Conservation (phyloP, 164 flowering plant genomes). For the Akebia trifoliata region DNA sequence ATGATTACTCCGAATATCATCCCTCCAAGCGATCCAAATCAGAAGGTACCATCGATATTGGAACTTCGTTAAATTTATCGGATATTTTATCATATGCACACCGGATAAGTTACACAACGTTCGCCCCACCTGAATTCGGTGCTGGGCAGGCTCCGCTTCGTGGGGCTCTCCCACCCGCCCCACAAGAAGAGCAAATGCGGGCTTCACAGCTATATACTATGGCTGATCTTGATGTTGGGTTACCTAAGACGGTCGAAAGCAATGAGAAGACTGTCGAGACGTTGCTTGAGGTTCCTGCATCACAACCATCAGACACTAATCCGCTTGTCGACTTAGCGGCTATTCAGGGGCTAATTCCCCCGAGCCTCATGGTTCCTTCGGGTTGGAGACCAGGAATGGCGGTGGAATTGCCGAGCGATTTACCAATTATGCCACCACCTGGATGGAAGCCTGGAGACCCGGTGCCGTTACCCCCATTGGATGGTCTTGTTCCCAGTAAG, state of each 20-base stretch:
- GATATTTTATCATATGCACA: constrained; percentile 84
- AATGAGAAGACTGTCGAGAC: constrained; percentile 56
- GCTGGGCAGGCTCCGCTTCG: constrained; percentile 83
- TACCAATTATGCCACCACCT: constrained; percentile 67
- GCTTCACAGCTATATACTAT: constrained; percentile 80
- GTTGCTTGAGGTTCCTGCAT: constrained; percentile 46
- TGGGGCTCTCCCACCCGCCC: constrained; percentile 96
- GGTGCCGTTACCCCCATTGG: constrained; percentile 66
- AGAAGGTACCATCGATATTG: constrained; percentile 25
- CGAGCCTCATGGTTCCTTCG: constrained; percentile 58
- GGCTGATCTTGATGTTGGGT: constrained; percentile 81
- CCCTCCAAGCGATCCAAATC: constrained; percentile 42
- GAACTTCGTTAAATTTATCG: constrained; percentile 45
- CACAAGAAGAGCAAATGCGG: constrained; percentile 97
- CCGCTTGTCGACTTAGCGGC: constrained; percentile 34
- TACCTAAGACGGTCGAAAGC: constrained; percentile 53
- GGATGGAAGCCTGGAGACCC: constrained; percentile 98
- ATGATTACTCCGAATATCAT: constrained; percentile 78
- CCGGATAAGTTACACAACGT: constrained; percentile 84
- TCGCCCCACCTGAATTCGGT: constrained; percentile 96
- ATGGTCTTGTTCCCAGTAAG: constrained; percentile 37
- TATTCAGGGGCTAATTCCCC: constrained; percentile 51
- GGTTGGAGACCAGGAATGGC: constrained; percentile 99
- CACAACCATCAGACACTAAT: constrained; percentile 19
- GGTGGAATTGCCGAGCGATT: constrained; percentile 62